Percentiles rank a stretch among this genome's conserved stretches.
Evolutionary conservation across 768 basidiomycete species (phyloP).

Genomic region (Nidula microcarpa): DNA sequence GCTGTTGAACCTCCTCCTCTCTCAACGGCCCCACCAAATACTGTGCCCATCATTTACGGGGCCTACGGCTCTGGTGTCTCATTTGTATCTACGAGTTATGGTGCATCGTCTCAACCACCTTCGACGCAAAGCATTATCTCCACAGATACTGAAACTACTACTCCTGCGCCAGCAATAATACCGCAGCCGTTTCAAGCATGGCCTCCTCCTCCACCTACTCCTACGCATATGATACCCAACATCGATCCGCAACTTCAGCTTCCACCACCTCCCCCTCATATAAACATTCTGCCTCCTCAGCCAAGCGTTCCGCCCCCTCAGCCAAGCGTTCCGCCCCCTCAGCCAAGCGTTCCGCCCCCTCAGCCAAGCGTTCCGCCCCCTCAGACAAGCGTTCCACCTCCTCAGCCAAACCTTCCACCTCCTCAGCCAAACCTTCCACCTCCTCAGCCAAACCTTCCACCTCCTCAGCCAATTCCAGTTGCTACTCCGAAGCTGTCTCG

Average conservation of each 20-base stretch:
- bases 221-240: background rate
- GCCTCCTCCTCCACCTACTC: constrained; percentile 10
- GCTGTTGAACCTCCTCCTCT: constrained; percentile 30
- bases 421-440: constrained; percentile 18
- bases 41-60: too few species aligned
- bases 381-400: background rate
- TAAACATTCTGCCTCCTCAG: background rate
- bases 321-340: background rate
- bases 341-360: background rate
- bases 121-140: background rate
- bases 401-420: constrained; percentile 18
- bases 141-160: background rate
- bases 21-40: background rate
- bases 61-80: too few species aligned
- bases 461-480: too few species aligned
- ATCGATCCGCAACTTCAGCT: background rate
- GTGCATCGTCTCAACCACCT: background rate
- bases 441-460: constrained; percentile 18
- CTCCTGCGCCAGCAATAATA: background rate
- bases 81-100: too few species aligned
- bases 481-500: too few species aligned
- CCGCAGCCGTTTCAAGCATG: constrained; percentile 14
- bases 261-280: background rate
- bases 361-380: background rate
- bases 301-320: background rate